phyloP scores from a whole-genome alignment of 2,329 filamentous ascomycete species.

The Chaetoscypha palmicola region DNA sequence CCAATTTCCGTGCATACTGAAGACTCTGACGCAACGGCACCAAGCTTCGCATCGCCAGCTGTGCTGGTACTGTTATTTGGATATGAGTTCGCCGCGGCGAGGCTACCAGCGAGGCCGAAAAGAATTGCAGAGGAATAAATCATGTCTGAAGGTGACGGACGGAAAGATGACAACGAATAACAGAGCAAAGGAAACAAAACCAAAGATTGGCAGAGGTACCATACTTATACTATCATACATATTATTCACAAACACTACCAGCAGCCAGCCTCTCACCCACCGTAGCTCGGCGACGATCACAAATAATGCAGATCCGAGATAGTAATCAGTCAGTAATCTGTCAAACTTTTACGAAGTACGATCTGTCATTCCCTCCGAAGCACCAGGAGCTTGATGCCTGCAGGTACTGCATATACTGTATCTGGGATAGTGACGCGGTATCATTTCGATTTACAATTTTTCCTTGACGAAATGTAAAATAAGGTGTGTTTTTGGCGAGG shows the following conservation, averaged over 20 bases:
- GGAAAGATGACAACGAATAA: not conserved
- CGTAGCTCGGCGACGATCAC: not conserved
- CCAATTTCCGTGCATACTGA: conserved; percentile 64
- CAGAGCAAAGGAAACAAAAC: not conserved
- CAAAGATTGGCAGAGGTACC: not conserved
- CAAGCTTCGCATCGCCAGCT: conserved; percentile 31
- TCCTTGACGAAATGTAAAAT: too few relatives aligned
- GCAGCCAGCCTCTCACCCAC: not conserved
- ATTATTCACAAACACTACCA: not conserved
- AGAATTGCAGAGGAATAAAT: conserved; percentile 1
- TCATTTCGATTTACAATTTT: too few relatives aligned
- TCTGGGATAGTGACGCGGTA: too few relatives aligned
- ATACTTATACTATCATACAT: not conserved
- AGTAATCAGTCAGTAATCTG: too few relatives aligned
- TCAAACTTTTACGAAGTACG: too few relatives aligned
- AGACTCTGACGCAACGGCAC: conserved; percentile 66
- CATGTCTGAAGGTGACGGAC: not conserved
- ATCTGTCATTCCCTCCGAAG: too few relatives aligned
- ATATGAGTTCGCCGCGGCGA: not conserved
- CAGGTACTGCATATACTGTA: too few relatives aligned
- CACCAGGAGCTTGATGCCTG: too few relatives aligned
- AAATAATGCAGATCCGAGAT: too few relatives aligned
- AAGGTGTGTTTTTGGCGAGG: too few relatives aligned
- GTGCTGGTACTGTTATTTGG: not conserved
- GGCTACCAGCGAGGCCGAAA: conserved; percentile 1